Conservation (phyloP, 257 asterid species). For the Solanum rostratum region DNA sequence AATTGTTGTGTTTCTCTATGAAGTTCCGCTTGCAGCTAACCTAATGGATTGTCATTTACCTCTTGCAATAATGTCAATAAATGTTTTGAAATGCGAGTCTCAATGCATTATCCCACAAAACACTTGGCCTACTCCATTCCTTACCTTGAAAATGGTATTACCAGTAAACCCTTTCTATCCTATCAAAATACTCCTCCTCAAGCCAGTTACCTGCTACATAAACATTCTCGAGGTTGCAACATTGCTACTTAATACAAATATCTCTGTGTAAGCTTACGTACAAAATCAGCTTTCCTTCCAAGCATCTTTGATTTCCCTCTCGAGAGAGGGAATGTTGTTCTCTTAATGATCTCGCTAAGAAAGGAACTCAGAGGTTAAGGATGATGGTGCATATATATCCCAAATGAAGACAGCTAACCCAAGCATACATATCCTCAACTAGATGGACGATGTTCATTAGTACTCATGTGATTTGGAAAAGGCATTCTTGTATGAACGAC, state of each 20-base stretch:
- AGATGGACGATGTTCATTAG: neutral
- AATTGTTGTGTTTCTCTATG: neutral
- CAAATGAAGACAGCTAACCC: neutral
- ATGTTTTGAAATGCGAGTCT: neutral
- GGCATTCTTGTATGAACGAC: neutral
- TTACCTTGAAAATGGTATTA: neutral
- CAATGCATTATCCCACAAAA: neutral
- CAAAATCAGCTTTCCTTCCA: neutral
- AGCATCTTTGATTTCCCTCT: neutral
- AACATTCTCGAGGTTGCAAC: neutral
- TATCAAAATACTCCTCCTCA: neutral
- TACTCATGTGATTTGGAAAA: neutral
- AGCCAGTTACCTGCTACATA: neutral
- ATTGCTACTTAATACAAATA: neutral
- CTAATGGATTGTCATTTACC: neutral
- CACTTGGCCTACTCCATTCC: neutral
- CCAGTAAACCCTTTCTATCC: neutral
- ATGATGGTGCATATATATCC: neutral
- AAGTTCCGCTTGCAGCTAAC: neutral
- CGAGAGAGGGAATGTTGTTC: neutral
- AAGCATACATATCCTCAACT: neutral
- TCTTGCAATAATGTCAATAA: neutral
- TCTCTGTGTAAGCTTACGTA: neutral
- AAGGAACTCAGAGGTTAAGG: neutral
- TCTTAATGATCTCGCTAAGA: neutral